Base-by-base conservation (phyloP, 1,284 basidiomycete species). In the Ustilago tritici region DNA sequence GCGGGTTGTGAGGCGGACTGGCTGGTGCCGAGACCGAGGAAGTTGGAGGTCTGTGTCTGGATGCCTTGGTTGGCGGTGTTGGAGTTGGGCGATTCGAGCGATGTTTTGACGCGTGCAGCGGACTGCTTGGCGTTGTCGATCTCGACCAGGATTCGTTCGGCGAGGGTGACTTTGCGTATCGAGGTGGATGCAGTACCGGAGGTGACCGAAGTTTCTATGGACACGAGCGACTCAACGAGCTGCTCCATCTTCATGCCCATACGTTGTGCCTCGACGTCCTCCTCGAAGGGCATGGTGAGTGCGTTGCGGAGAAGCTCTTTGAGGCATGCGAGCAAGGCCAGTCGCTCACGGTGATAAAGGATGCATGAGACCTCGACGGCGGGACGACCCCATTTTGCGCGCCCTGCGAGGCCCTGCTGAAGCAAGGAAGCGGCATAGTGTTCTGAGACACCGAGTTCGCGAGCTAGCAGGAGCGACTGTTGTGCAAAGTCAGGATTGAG, bases 401-500 rank as follows among this genome's bases (percentile, higher is more conserved):
- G 58, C 2, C 75, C 76, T 0, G 72, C 67, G n/a, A 84, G 68
- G 49, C 81, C 84, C 31, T 79, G 84, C 49, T 85, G 83, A 12
- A 86, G 69, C 31, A 86, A 76, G 5, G 83, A 85, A 10, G 85
- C 85, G 15, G 84, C 82, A 60, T 80, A 85, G 47, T 70, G 69
- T 58, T 85, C 84, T 31, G 84, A 85, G 38, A 85, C 76, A 32
- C 62, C 31, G 4, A 85, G 69, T 55, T 82, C 73, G 34, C 77
- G 76, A 8, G 84, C 68, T 17, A 86, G 76, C 28, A 82, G 58
- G 6, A 84, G 72, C 57, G 82, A 78, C 64, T 82, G 81, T 47
- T 82, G 80, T 9, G 83, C 77, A 72, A 82, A 86, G 65, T 86
- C 85, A 7, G 76, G 69, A 40, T 85, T 83, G 66, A 86, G 69